These are phyloP conservation scores for Calonectria henricotiae DNA, from an alignment of 2,329 filamentous ascomycete species.

Conservation along the genomic window DNA sequence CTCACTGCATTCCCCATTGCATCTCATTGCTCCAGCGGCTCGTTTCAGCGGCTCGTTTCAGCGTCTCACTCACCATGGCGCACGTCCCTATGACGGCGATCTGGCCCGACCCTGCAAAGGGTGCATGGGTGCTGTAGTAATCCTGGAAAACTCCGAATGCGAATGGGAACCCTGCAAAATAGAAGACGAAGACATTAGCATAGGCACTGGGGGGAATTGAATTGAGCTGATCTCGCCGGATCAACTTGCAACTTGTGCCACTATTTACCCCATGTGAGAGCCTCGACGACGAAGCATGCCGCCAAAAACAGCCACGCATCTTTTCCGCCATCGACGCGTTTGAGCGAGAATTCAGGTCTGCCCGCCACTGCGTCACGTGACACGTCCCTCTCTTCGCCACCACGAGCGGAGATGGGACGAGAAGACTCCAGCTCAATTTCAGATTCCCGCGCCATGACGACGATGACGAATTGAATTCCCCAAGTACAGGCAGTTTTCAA, in stretches of 20 bases:
- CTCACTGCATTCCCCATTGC: background rate
- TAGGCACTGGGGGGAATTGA: background rate
- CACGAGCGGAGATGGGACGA: background rate
- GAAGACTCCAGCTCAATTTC: slow-evolving; percentile 23
- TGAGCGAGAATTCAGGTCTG: slow-evolving; percentile 43
- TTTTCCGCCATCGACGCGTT: slow-evolving; percentile 55
- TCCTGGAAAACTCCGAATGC: slow-evolving; percentile 81
- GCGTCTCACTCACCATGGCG: slow-evolving; percentile 65
- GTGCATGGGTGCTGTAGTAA: slow-evolving; percentile 75
- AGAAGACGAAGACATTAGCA: background rate
- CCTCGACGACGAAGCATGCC: slow-evolving; percentile 56
- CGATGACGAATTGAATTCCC: background rate
- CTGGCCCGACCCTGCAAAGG: slow-evolving; percentile 69
- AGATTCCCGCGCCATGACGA: slow-evolving; percentile 18
- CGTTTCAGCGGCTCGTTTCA: background rate
- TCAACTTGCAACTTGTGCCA: background rate
- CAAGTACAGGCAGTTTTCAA: no score
- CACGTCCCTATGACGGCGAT: slow-evolving; percentile 78
- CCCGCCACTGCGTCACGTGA: background rate
- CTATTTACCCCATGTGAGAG: slow-evolving; percentile 56
- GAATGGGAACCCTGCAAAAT: slow-evolving; percentile 73
- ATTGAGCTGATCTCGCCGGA: no score
- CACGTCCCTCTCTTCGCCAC: background rate
- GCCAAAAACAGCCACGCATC: slow-evolving; percentile 57
- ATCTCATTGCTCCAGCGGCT: no score